phyloP scores from a whole-genome alignment of 306 rosid genomes.

The Urtica urens region DNA sequence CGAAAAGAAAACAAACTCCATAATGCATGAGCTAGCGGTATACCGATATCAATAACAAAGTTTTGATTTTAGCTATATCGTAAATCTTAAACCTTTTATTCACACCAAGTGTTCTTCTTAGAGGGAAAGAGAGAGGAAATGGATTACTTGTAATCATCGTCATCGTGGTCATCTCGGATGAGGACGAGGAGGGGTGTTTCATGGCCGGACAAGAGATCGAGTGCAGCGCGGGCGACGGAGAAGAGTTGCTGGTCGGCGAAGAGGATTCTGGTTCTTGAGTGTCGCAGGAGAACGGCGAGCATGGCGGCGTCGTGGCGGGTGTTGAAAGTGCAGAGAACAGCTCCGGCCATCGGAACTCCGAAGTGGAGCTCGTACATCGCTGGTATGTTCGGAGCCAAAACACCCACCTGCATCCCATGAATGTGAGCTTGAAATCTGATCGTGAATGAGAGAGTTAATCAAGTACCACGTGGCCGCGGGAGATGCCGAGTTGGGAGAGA shows the following conservation, averaged over 20 bases:
- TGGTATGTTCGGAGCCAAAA: conserved; percentile 65
- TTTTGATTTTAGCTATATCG: no score
- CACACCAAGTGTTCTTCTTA: no score
- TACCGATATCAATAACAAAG: no score
- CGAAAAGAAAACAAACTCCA: no score
- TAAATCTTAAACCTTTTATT: no score
- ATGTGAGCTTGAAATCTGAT: no score
- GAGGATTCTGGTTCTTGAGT: conserved; percentile 59
- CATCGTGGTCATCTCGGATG: conserved; percentile 30
- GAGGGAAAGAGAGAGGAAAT: background rate
- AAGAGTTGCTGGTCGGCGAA: conserved; percentile 64
- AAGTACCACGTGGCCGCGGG: conserved; percentile 48
- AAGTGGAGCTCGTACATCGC: conserved; percentile 95
- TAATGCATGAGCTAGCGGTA: no score
- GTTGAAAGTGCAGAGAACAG: conserved; percentile 62
- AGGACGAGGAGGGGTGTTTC: conserved; percentile 43
- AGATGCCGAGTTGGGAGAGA: conserved; percentile 34
- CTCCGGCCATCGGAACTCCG: conserved; percentile 91
- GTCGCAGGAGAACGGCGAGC: conserved; percentile 40
- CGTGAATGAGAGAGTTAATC: background rate
- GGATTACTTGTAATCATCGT: background rate
- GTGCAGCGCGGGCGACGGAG: conserved; percentile 41
- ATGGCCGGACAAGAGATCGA: conserved; percentile 26
- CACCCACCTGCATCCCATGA: conserved; percentile 96
- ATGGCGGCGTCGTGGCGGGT: conserved; percentile 48